These are phyloP conservation scores for Cladophialophora yegresii DNA, from an alignment of 2,329 filamentous ascomycete genomes.

Conservation along the genomic window DNA sequence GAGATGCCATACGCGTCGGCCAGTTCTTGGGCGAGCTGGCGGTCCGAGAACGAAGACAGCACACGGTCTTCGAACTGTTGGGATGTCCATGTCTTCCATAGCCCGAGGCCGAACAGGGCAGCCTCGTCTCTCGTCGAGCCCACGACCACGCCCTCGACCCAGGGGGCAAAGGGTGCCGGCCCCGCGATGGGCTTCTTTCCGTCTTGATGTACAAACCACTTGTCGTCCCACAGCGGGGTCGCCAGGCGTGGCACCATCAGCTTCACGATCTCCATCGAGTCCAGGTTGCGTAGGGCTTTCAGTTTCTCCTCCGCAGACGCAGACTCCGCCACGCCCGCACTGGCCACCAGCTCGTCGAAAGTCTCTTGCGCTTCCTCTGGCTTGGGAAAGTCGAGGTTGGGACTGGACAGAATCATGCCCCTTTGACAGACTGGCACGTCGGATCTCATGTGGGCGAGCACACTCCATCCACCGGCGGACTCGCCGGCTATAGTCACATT, in stretches of 20 bases:
- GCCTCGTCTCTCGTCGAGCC: conserved; percentile 23
- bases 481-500: conserved; percentile 49
- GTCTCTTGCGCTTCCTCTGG: conserved; percentile 22
- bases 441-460: conserved; percentile 36
- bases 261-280: conserved; percentile 12
- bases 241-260: conserved; percentile 12
- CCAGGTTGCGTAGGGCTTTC: conserved; percentile 15
- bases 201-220: conserved; percentile 25
- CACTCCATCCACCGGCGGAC: conserved; percentile 50
- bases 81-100: conserved; percentile 17
- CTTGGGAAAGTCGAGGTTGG: conserved; percentile 22
- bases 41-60: conserved; percentile 6
- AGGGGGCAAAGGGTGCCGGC: conserved; percentile 22
- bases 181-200: conserved; percentile 19
- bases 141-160: conserved; percentile 19
- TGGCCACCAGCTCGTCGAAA: conserved; percentile 21
- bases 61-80: conserved; percentile 18
- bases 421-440: conserved; percentile 22
- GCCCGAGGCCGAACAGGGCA: conserved; percentile 15
- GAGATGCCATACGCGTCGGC: conserved; percentile 18
- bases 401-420: conserved; percentile 22
- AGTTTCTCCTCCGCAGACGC: conserved; percentile 21
- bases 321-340: conserved; percentile 10
- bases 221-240: conserved; percentile 22
- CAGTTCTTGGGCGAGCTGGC: conserved; percentile 15